These are phyloP conservation scores for Debaryomycetaceae sp. DNA, from an alignment of 1,139 yeast genomes.

Conservation along the genomic window DNA sequence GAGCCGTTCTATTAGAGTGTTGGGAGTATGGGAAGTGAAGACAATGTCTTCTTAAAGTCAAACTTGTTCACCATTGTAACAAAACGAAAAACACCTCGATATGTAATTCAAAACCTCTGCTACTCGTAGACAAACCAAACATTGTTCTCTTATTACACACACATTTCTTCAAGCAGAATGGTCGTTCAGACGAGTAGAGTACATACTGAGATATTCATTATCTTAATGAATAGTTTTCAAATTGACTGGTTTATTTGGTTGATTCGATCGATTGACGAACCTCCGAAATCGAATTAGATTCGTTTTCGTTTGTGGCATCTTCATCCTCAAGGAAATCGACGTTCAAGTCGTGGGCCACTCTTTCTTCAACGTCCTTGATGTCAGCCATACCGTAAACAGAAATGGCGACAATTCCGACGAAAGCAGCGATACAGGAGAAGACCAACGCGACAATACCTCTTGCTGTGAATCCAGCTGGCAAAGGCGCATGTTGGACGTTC, in stretches of 20 bases:
- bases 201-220: neutral
- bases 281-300: neutral
- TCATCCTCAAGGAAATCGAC: slow-evolving; percentile 44
- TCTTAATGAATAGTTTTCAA: neutral
- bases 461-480: slow-evolving; percentile 67
- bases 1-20: slow-evolving; percentile 14
- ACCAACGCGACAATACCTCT: slow-evolving; percentile 65
- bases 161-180: neutral
- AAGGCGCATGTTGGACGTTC: slow-evolving; percentile 49
- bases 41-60: neutral
- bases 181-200: neutral
- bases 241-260: neutral
- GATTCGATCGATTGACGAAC: neutral
- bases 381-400: slow-evolving; percentile 66
- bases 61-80: neutral
- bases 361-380: slow-evolving; percentile 54
- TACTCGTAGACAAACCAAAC: neutral
- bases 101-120: neutral
- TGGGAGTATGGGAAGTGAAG: neutral
- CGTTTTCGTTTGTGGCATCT: slow-evolving; percentile 6
- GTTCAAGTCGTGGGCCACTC: slow-evolving; percentile 58
- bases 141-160: neutral
- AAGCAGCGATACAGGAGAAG: slow-evolving; percentile 53
- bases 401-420: slow-evolving; percentile 56
- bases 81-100: neutral